Evolutionary conservation across 768 basidiomycete genomes (phyloP).

Genomic region (Phaeotremella fagi): DNA sequence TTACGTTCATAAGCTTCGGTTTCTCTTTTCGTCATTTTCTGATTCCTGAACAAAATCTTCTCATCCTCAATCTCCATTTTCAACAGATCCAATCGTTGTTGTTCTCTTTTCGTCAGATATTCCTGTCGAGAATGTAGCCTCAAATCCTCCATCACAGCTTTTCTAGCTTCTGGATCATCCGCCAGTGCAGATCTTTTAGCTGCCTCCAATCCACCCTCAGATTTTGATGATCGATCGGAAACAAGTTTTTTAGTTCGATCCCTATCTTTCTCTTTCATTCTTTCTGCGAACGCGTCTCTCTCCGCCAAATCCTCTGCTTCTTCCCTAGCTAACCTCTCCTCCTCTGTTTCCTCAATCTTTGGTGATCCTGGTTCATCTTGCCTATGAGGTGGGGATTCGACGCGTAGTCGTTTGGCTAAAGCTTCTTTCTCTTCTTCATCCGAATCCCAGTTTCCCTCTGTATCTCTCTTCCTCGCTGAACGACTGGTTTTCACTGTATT

Average conservation of each 20-base stretch:
- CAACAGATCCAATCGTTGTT: conserved; percentile 89
- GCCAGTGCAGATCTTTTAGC: conserved; percentile 73
- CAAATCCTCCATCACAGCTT: conserved; percentile 63
- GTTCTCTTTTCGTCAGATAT: conserved; percentile 92
- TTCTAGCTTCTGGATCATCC: conserved; percentile 60
- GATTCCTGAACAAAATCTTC: conserved; percentile 80
- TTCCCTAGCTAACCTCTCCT: conserved; percentile 64
- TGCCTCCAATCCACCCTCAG: conserved; percentile 69
- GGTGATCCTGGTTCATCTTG: conserved; percentile 25
- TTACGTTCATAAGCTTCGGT: conserved; percentile 75
- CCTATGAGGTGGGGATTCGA: conserved; percentile 23
- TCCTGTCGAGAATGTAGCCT: conserved; percentile 87
- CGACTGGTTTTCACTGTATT: conserved; percentile 24
- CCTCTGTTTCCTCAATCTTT: conserved; percentile 65
- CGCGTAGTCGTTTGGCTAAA: conserved; percentile 34
- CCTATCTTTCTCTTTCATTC: conserved; percentile 73
- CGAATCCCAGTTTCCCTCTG: conserved; percentile 81
- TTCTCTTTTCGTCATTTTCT: conserved; percentile 83
- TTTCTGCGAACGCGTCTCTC: conserved; percentile 87
- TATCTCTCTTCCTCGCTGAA: conserved; percentile 65
- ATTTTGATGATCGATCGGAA: conserved; percentile 81
- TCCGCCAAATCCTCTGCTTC: conserved; percentile 73
- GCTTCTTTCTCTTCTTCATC: conserved; percentile 67
- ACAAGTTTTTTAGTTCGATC: conserved; percentile 85
- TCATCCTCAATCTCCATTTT: conserved; percentile 92